phyloP scores from a whole-genome alignment of 2,329 filamentous ascomycete species.

The Thielaviopsis populi region DNA sequence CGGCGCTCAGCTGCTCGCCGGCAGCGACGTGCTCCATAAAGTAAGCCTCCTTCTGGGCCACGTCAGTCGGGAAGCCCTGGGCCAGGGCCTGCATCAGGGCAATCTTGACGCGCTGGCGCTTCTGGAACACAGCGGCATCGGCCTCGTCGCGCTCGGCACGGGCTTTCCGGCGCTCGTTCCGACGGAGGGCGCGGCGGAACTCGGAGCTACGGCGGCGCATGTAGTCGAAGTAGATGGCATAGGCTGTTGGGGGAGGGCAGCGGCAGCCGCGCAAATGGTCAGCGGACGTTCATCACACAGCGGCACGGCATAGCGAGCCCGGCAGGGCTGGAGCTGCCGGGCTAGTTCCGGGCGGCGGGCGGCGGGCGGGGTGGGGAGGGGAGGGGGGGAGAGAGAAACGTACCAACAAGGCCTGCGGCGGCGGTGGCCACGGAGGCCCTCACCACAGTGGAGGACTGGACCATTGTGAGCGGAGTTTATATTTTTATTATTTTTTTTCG shows the following conservation, averaged over 20 bases:
- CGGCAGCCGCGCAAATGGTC: conserved; percentile 7
- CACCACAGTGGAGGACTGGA: conserved; percentile 40
- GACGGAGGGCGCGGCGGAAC: conserved; percentile 53
- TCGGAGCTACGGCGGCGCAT: conserved; percentile 47
- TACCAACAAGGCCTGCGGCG: conserved; percentile 46
- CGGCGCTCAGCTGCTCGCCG: conserved; percentile 68
- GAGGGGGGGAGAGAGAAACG: conserved; percentile 19
- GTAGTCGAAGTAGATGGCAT: conserved; percentile 55
- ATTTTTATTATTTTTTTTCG: background rate
- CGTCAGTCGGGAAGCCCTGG: conserved; percentile 78
- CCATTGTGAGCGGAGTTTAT: conserved; percentile 23
- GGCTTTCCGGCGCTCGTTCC: conserved; percentile 58
- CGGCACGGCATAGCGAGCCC: background rate
- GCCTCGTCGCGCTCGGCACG: conserved; percentile 59
- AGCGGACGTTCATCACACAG: too few species aligned
- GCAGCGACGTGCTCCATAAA: conserved; percentile 91
- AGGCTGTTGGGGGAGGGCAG: conserved; percentile 30
- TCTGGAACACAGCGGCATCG: conserved; percentile 46
- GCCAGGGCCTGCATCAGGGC: conserved; percentile 70
- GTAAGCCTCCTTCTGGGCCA: conserved; percentile 88
- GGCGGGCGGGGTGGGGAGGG: conserved; percentile 2
- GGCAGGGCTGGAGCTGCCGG: too few species aligned
- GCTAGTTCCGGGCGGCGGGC: background rate
- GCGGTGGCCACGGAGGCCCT: conserved; percentile 47
- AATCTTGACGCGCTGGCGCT: conserved; percentile 58